A percentile compares a stretch with the other conserved stretches of the same genome.
Conservation (phyloP, 257 asterid genomes). For the Oldenlandia corymbosa region DNA sequence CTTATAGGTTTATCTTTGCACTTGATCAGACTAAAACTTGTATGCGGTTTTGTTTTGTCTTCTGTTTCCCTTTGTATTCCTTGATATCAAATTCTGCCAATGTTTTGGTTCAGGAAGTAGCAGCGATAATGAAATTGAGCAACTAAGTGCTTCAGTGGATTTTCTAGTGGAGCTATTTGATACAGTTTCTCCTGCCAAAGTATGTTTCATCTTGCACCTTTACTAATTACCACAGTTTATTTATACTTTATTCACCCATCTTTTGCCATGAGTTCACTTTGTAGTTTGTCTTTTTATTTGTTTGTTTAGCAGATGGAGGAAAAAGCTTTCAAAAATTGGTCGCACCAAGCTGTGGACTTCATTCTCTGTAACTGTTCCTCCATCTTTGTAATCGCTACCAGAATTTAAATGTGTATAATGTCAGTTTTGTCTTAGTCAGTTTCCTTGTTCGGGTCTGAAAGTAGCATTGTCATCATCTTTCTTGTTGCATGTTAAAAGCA, state of each 20-base stretch:
- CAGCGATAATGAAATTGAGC: conserved; percentile 50
- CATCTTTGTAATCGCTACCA: background rate
- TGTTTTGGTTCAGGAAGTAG: conserved; percentile 34
- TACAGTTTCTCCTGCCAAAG: conserved; percentile 40
- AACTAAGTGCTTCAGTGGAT: conserved; percentile 74
- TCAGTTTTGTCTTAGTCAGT: background rate
- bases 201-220: conserved; percentile 30
- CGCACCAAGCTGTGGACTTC: conserved; percentile 90
- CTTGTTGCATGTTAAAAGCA: too few relatives aligned
- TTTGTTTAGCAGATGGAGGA: conserved; percentile 49
- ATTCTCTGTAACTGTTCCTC: conserved; percentile 52
- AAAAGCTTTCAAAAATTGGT: conserved; percentile 61
- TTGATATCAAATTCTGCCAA: background rate
- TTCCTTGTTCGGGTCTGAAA: background rate
- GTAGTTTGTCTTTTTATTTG: background rate
- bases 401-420: background rate
- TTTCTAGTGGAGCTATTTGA: conserved; percentile 90
- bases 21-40: background rate
- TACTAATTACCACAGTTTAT: background rate
- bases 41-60: background rate
- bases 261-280: background rate
- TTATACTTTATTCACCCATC: too few relatives aligned
- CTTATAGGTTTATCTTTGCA: background rate
- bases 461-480: too few relatives aligned
- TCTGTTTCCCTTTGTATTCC: background rate